Base-by-base conservation (phyloP, 768 basidiomycete species). In the Pisolithus orientalis region DNA sequence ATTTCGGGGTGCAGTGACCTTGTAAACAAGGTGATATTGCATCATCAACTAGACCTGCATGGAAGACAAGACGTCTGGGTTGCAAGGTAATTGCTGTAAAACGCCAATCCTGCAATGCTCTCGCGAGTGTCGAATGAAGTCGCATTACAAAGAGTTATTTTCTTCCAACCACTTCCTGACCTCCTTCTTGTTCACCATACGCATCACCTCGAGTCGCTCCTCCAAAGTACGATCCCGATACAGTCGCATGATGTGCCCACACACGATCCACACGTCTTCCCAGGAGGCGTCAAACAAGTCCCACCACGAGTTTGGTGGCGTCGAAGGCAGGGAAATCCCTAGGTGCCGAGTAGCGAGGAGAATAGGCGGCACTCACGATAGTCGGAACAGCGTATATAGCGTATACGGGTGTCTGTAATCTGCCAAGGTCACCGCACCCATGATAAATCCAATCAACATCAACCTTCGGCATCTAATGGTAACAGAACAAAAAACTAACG, bases 391-490 rank as follows among this genome's bases (percentile, higher is more conserved):
- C 84, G 62, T 95, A 94, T 14, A 94, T 66, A 0, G 91, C 87
- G 63, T 95, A 96, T 0, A 94, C 86, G 0, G 93, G 90, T 0
- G 96, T 95, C 71, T 96, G 94, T 24, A 96, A 75, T 31, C 95
- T 98, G 27, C 13, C 27, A 29, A n/a, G 5, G 14, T 31, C 14
- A 5, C 28, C 25, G 16, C 44, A 28, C 29, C 9, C 28, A 44
- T 31, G 14, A 53, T 39, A 50, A 47, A 32, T 32, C 48, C 38
- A 38, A 27, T 52, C 49, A 31, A 44, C 49, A 56, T 31, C 40
- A 29, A 37, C 10, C 6, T 24, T 2, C 8, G 29, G 38, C 9
- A 6, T 45, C 28, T 13, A 14, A 14, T 21, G 11, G 29, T 16
- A 10, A 43, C 42, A 5, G 42, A 43, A 43, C 14, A 43, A 17